Evolutionary conservation across 768 basidiomycete species (phyloP), one percentile per base, ranked within the genome.

Genomic region (Chalciporus pseudorubinellus): DNA sequence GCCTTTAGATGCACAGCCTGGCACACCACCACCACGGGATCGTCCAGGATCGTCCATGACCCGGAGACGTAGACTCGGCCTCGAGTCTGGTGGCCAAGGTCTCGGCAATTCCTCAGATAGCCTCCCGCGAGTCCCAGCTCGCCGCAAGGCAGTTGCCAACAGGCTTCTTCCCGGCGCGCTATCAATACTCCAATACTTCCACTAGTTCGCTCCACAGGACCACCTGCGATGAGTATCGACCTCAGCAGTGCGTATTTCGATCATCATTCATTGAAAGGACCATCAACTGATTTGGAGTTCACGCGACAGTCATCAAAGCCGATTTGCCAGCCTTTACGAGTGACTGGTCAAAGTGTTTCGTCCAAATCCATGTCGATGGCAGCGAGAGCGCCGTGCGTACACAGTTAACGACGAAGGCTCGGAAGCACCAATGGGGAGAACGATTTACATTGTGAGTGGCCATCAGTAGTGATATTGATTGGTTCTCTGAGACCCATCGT

Each of bases 341-440:
- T 13, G 46, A 57, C 3, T 58, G 65, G 65, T 57, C 58, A 9
- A 66, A 62, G 26, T 67, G 58, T 19, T 67, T 60, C 39, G 46
- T 66, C 18, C 38, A 55, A 19, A 56, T 66, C 16, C 42, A 50
- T 29, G 52, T 66, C 20, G 60, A 64, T 38, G 49, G 21, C n/a
- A 54, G 55, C 21, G 2, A 57, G 1, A 61, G 47, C 47, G 4
- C 44, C 2, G 21, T 55, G 2, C 53, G 46, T 9, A 67, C 60
- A 5, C 55, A 24, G 12, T 8, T 43, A 4, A 61, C 63, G n/a
- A 61, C 54, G 44, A 59, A 7, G 6, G 46, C 59, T 3, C 62
- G 62, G 6, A 19, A 38, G n/a, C 46, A 57, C 34, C 56, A 61
- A 28, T 64, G 63, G 63, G 58, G 39, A 9, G 56, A 67, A 13